Conservation (phyloP, 441 rosid species). For the Erodium texanum region DNA sequence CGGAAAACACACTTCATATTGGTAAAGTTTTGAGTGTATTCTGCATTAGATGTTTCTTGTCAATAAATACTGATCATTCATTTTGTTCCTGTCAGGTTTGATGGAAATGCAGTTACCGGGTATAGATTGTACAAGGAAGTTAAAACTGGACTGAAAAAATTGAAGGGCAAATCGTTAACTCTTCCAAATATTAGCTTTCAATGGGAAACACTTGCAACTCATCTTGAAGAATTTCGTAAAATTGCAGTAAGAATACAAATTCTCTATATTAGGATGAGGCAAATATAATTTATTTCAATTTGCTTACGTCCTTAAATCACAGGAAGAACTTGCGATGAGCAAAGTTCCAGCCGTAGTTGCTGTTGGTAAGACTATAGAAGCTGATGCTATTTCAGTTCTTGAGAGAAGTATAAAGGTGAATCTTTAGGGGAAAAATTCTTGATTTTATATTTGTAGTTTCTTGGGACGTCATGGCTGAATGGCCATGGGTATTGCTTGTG, state of each 20-base stretch:
- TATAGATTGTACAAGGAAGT: slow-evolving; percentile 67
- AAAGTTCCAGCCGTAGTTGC: slow-evolving; percentile 40
- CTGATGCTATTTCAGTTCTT: slow-evolving; percentile 44
- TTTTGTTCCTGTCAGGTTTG: slow-evolving; percentile 41
- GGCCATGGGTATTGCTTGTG: background rate
- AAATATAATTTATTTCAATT: slow-evolving; percentile 12
- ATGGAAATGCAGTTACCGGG: slow-evolving; percentile 53
- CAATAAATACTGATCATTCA: background rate
- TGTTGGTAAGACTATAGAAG: slow-evolving; percentile 40
- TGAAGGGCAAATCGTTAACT: slow-evolving; percentile 27
- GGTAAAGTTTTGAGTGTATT: slow-evolving; percentile 39
- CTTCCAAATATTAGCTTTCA: slow-evolving; percentile 20
- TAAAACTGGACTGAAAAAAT: slow-evolving; percentile 23
- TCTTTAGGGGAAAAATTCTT: slow-evolving; percentile 1
- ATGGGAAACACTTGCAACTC: slow-evolving; percentile 81
- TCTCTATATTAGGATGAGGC: slow-evolving; percentile 10
- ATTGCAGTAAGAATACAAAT: slow-evolving; percentile 39
- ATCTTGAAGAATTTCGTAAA: slow-evolving; percentile 49
- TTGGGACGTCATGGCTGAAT: background rate
- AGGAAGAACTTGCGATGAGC: slow-evolving; percentile 61
- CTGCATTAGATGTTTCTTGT: slow-evolving; percentile 8
- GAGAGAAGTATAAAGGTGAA: slow-evolving; percentile 56
- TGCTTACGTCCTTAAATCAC: slow-evolving; percentile 22
- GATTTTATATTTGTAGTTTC: slow-evolving; percentile 6
- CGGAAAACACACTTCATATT: slow-evolving; percentile 55